Base-by-base conservation (phyloP, 2,329 filamentous ascomycete species). In the Xylaria sp. region DNA sequence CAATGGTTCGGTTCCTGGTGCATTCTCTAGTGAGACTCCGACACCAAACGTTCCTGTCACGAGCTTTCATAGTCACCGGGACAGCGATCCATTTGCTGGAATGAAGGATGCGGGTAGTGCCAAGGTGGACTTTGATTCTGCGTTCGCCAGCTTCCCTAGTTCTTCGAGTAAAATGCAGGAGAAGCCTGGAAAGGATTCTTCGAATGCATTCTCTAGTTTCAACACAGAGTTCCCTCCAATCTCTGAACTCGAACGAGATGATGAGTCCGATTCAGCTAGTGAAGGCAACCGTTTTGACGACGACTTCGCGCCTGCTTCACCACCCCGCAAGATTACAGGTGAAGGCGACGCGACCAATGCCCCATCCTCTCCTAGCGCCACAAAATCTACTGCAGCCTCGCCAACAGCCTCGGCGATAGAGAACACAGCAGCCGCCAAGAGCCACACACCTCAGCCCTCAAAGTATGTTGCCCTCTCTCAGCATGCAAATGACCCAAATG, bases 181-280 rank as follows among this genome's bases (percentile, higher is more conserved):
- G 56, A 82, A 80, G 61, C 66, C 76, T 4, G 65, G 73, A 6
- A 76, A 77, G 17, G 80, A 80, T 14, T 72, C 76, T n/a, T 73
- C 76, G 38, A 83, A 83, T 64, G 72, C 78, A 1, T 79, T 80
- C 19, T 75, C 84, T 2, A 80, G 78, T 57, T 90, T 92, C 70
- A 84, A 88, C 72, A 84, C 87, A 21, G 95, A 98, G 74, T 98
- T 98, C 73, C 95, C 95, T 33, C 95, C 94, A 0, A 97, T 98
- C 63, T 89, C 90, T n/a, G 92, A 94, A 74, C 79, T 97, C 61
- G 90, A 91, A 65, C 84, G 87, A 31, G 90, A 94, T 60, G 92
- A 94, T 23, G 90, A 96, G n/a, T 94, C 91, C 31, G 92, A 96
- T 61, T 90, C 89, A 31, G 89, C 88, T 57, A 91, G 87, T 63